Evolutionary conservation across 176 grass and related monocot species (phyloP).

Genomic region (Calamus simplicifolius): DNA sequence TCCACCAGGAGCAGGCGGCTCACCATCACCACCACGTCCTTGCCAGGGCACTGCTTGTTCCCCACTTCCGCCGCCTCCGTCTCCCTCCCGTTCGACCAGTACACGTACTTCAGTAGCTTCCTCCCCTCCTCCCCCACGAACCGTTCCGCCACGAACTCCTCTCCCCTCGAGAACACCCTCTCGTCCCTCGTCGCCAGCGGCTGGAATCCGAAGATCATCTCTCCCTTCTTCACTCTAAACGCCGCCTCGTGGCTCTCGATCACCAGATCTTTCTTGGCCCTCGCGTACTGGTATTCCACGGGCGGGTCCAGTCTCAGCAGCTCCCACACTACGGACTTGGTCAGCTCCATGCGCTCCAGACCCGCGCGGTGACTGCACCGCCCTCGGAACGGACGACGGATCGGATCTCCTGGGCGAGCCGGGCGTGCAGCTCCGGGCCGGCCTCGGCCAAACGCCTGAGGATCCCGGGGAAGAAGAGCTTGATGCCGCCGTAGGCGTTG

Average conservation of each 20-base stretch:
- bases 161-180: slow-evolving; percentile 30
- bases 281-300: slow-evolving; percentile 74
- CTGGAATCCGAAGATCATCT: slow-evolving; percentile 79
- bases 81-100: slow-evolving; percentile 93
- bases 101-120: slow-evolving; percentile 42
- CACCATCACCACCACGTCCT: slow-evolving; percentile 50
- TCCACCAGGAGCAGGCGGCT: slow-evolving; percentile 52
- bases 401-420: slow-evolving; percentile 43
- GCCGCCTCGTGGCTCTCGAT: slow-evolving; percentile 71
- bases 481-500: slow-evolving; percentile 69
- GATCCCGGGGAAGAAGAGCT: slow-evolving; percentile 55
- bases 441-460: slow-evolving; percentile 48
- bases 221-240: slow-evolving; percentile 52
- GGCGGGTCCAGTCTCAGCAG: slow-evolving; percentile 60
- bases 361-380: slow-evolving; percentile 20
- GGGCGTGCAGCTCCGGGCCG: slow-evolving; percentile 40
- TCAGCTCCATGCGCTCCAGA: slow-evolving; percentile 54
- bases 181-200: slow-evolving; percentile 55
- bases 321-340: slow-evolving; percentile 71
- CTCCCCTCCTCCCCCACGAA: slow-evolving; percentile 29
- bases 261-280: slow-evolving; percentile 34
- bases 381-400: neutral
- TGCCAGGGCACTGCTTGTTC: slow-evolving; percentile 82
- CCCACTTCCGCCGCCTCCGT: slow-evolving; percentile 27
- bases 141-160: slow-evolving; percentile 44